Base-by-base conservation (phyloP, 2,329 filamentous ascomycete species). In the Ilyonectria sp. region DNA sequence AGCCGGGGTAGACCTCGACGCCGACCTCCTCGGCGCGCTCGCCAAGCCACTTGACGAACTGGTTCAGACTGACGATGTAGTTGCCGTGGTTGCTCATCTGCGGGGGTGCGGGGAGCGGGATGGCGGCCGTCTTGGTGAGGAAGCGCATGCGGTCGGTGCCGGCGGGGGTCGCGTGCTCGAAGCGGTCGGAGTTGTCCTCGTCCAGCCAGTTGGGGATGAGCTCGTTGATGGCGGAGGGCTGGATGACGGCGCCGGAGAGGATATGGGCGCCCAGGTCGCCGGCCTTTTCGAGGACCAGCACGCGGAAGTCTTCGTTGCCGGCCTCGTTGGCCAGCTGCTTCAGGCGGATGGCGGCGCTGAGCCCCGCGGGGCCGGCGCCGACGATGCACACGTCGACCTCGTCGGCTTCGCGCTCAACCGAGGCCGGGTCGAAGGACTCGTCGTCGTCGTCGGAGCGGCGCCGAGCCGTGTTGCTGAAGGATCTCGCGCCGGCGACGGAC, bases 41-140 rank as follows among this genome's bases (percentile, higher is more conserved):
- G 55, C 94, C 95, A 2, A 99, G 86, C 96, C 96, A 99, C 82
- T 95, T 97, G 64, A 93, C 93, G 77, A 99, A 92, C 81, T 98
- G 94, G 81, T 97, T 98, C 76, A 99, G 84, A 78, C 94, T 97
- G 77, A 99, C 91, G 73, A 99, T 99, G 81, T 97, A 98, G 83
- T 99, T 99, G 73, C 96, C 96, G 77, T 97, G 90, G 80, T 99
- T 99, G 85, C 95, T 90, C 96, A 99, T 99, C 84, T 98, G 96
- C 35, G 96, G 96, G 50, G 96, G 96, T 13, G 92, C 90, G 1
- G 95, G 96, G 60, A 98, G 85, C 6, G 94, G 94, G 64, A 97
- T 90, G 0, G 94, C 86, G 69, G 86, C 86, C 60, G 86, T 92
- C 84, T 95, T 93, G 53, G 95, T 98, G 68, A 99, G 87, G 82